Conservation (phyloP, 768 basidiomycete genomes). For the Coprinellus aureogranulatus region DNA sequence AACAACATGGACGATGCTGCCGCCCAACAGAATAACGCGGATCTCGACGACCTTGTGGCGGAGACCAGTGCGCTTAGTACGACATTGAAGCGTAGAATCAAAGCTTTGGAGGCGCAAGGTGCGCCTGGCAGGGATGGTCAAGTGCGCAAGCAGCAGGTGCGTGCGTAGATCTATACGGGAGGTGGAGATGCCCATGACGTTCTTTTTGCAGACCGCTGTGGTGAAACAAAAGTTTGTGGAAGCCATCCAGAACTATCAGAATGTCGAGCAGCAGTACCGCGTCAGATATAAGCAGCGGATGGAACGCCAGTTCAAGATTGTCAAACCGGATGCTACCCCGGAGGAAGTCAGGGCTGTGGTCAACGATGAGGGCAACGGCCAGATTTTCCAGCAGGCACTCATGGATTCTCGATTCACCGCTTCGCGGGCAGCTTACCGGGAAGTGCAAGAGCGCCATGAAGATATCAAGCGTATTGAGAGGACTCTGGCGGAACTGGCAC, state of each 20-base stretch:
- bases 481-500: conserved; percentile 89
- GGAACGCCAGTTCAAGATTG: conserved; percentile 87
- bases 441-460: conserved; percentile 96
- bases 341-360: conserved; percentile 88
- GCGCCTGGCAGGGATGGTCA: conserved; percentile 67
- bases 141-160: conserved; percentile 75
- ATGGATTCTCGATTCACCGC: conserved; percentile 90
- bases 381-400: conserved; percentile 92
- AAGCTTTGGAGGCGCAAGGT: conserved; percentile 66
- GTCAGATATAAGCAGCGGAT: conserved; percentile 76
- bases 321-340: conserved; percentile 89
- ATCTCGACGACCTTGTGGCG: conserved; percentile 66
- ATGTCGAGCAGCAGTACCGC: conserved; percentile 78
- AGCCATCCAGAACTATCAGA: conserved; percentile 81
- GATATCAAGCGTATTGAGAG: conserved; percentile 95
- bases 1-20: conserved; percentile 73
- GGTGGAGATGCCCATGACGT: neutral
- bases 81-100: conserved; percentile 68
- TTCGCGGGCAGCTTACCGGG: conserved; percentile 86
- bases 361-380: conserved; percentile 74
- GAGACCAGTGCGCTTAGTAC: conserved; percentile 71
- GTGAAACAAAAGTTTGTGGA: conserved; percentile 80
- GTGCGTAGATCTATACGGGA: conserved; percentile 6
- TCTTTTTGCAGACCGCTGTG: conserved; percentile 46
- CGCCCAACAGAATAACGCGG: conserved; percentile 55